Evolutionary conservation across 1,284 basidiomycete genomes (phyloP).

Genomic region (Porodaedalea pini): DNA sequence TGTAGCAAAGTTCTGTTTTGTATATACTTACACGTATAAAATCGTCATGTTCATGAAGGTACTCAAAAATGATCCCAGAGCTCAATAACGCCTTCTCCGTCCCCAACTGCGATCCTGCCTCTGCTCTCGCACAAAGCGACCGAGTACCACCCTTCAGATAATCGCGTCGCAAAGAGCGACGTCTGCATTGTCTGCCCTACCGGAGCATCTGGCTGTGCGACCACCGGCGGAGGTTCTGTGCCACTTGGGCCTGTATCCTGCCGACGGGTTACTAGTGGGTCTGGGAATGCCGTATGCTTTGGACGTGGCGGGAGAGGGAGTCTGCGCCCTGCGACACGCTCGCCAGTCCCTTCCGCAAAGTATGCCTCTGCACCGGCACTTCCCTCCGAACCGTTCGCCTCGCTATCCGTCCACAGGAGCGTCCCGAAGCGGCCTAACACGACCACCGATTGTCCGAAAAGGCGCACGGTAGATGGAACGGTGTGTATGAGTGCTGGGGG

Average conservation of each 20-base stretch:
- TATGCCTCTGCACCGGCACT: slow-evolving; percentile 31
- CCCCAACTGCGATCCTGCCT: slow-evolving; percentile 55
- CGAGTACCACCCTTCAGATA: slow-evolving; percentile 48
- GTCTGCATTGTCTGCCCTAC: slow-evolving; percentile 24
- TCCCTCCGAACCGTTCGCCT: slow-evolving; percentile 36
- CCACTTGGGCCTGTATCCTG: not conserved
- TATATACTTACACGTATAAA: not conserved
- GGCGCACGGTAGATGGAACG: slow-evolving; percentile 55
- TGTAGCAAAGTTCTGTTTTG: too few relatives aligned
- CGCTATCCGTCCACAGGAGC: slow-evolving; percentile 60
- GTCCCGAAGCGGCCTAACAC: slow-evolving; percentile 57
- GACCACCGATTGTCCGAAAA: slow-evolving; percentile 54
- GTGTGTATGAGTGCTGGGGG: slow-evolving; percentile 38
- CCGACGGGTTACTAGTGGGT: not conserved
- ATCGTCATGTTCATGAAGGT: not conserved
- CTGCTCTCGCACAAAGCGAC: slow-evolving; percentile 57
- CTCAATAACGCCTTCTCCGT: slow-evolving; percentile 44
- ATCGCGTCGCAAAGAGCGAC: slow-evolving; percentile 44
- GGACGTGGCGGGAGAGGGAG: not conserved
- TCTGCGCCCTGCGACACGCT: slow-evolving; percentile 13
- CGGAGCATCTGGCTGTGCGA: not conserved
- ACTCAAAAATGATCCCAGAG: slow-evolving; percentile 43
- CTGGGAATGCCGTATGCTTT: not conserved
- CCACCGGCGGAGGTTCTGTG: not conserved
- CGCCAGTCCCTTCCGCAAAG: slow-evolving; percentile 32